These are phyloP conservation scores for Epichloe coenophiala DNA, from an alignment of 2,329 filamentous ascomycete species.

Conservation along the genomic window DNA sequence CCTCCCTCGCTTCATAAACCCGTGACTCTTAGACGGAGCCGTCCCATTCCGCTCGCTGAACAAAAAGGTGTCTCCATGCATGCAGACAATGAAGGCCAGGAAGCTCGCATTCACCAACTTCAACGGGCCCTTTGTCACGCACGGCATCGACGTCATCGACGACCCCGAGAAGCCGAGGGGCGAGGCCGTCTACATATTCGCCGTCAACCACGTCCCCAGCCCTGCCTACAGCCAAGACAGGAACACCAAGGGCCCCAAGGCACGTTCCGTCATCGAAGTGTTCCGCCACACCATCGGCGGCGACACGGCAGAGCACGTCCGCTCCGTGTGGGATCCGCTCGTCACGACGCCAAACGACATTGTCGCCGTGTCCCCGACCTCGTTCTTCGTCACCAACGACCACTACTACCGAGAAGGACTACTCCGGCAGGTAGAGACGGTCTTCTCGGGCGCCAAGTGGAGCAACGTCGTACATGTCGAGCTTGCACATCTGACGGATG, in stretches of 20 bases:
- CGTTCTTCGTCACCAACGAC: slow-evolving; percentile 48
- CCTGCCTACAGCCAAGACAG: slow-evolving; percentile 19
- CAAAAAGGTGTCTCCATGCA: no score
- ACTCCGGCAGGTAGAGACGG: slow-evolving; percentile 33
- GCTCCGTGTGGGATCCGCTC: slow-evolving; percentile 37
- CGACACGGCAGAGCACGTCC: slow-evolving; percentile 28
- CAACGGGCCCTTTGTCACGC: slow-evolving; percentile 38
- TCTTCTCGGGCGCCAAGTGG: slow-evolving; percentile 30
- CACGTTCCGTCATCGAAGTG: slow-evolving; percentile 41
- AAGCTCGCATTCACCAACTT: slow-evolving; percentile 38
- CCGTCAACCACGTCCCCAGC: slow-evolving; percentile 45
- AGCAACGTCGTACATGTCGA: slow-evolving; percentile 33
- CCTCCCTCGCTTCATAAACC: not conserved
- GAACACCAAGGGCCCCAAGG: slow-evolving; percentile 19
- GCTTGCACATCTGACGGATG: slow-evolving; percentile 14
- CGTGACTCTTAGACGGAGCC: no score
- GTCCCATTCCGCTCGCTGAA: no score
- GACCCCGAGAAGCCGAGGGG: slow-evolving; percentile 25
- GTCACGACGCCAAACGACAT: slow-evolving; percentile 48
- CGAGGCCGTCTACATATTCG: slow-evolving; percentile 43
- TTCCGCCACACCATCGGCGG: slow-evolving; percentile 39
- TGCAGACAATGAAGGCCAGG: slow-evolving; percentile 16
- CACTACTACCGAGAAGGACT: slow-evolving; percentile 37
- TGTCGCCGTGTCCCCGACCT: slow-evolving; percentile 28
- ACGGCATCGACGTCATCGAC: slow-evolving; percentile 46